Base-by-base conservation (phyloP, 352 stramenopile genomes). In the Phytophthora vignae region DNA sequence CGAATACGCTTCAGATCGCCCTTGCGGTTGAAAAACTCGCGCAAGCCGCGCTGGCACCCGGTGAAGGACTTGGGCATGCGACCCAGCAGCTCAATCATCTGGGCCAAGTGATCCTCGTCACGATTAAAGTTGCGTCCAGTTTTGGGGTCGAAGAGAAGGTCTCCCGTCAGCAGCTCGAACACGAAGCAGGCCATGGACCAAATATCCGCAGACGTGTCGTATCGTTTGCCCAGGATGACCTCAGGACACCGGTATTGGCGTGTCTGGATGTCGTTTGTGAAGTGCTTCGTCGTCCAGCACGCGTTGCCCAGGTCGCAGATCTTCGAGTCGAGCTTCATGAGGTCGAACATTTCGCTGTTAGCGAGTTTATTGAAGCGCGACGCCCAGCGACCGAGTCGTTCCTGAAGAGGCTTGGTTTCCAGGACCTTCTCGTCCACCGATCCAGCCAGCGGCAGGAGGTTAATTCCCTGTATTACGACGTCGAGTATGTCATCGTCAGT, bases 211-310 rank as follows among this genome's bases (percentile, higher is more conserved):
- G 97, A 99, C 17, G 97, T 99, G 81, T 99, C 95, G 81, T 99
- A 99, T 49, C 91, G 91, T 73, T 96, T 97, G 44, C 97, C 95
- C 66, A 99, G 79, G 21, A 99, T 97, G 25, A 99, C 98, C 79
- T 99, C 98, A 7, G 98, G 98, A 42, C 92, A 98, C 5, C 98
- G 93, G 78, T 99, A 99, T 84, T 99, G 98, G n/a, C 98, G 89
- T 21, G 98, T 99, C 81, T 99, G 98, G 72, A 99, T 99, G 74
- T 99, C 98, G 74, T 99, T 96, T 49, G 97, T 99, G 77, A 99
- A 99, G 82, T 99, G 98, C 67, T 99, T 98, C 69, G 99, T 84
- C 17, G 94, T 99, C 97, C 98, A 99, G 79, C 98, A 99, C 1
- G 98, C 98, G 77, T 99, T 99, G 62, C 98, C 98, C n/a, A 99